Percentiles rank a stretch among this genome's conserved stretches.
Evolutionary conservation across 2,329 filamentous ascomycete species (phyloP).

Genomic region (Fusarium burgessii): DNA sequence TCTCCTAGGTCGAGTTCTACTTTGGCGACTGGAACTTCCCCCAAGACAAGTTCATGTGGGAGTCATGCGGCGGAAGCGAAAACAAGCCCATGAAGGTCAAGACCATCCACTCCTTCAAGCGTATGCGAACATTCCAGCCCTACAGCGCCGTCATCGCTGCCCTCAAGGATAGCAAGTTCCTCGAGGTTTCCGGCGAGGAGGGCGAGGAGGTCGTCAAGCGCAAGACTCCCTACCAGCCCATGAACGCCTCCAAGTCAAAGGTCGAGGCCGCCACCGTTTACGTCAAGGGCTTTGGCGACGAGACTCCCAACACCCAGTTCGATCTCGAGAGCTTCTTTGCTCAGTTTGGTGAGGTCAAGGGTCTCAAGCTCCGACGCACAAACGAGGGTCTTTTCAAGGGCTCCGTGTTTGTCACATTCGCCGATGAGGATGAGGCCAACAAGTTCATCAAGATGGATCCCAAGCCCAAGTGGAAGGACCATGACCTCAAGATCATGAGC

Average conservation of each 20-base stretch:
- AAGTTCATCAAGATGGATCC: constrained; percentile 84
- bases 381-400: constrained; percentile 87
- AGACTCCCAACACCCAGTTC: constrained; percentile 86
- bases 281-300: constrained; percentile 92
- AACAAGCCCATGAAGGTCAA: constrained; percentile 86
- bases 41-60: constrained; percentile 88
- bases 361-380: constrained; percentile 86
- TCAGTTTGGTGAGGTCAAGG: constrained; percentile 80
- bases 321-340: constrained; percentile 94
- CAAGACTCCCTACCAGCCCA: constrained; percentile 75
- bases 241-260: constrained; percentile 70
- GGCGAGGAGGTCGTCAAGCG: constrained; percentile 79
- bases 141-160: constrained; percentile 86
- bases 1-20: constrained; percentile 87
- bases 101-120: constrained; percentile 87
- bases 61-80: constrained; percentile 78
- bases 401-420: constrained; percentile 95
- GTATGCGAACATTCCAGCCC: constrained; percentile 95
- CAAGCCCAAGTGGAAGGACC: constrained; percentile 85
- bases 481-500: constrained; percentile 83
- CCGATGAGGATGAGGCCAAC: constrained; percentile 79
- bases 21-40: constrained; percentile 93
- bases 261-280: constrained; percentile 83
- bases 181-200: constrained; percentile 80
- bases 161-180: constrained; percentile 78